phyloP scores from a whole-genome alignment of 139 green algal genomes.

The Chlamydomonas sphaeroides region DNA sequence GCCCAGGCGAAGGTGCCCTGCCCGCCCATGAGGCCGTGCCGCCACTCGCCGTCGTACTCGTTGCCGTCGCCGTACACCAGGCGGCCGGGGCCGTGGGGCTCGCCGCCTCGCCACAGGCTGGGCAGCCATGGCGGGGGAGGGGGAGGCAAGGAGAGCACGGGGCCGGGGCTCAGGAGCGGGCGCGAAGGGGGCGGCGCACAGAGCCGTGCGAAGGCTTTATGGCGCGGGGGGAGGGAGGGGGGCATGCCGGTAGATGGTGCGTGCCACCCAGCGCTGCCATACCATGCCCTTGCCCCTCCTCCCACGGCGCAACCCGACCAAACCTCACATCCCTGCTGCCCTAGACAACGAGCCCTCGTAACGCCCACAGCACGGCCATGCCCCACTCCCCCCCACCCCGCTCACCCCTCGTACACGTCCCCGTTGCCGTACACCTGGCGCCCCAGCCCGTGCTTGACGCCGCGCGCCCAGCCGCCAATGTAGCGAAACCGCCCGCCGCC shows the following conservation, averaged over 20 bases:
- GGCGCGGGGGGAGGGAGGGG: no score
- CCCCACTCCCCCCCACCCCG: no score
- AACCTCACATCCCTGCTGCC: no score
- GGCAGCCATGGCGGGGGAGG: no score
- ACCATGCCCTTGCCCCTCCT: no score
- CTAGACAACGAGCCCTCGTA: no score
- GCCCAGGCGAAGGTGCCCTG: conserved; percentile 91
- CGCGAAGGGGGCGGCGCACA: neutral
- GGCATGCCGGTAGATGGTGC: no score
- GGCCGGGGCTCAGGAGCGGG: neutral
- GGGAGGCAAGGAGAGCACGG: no score
- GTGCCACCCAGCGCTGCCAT: no score
- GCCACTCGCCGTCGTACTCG: conserved; percentile 92
- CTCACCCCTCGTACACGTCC: neutral
- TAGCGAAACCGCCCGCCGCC: conserved; percentile 74
- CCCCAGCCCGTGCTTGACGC: conserved; percentile 85
- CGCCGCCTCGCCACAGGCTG: conserved; percentile 70
- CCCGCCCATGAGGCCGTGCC: conserved; percentile 81
- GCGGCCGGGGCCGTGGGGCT: conserved; percentile 76
- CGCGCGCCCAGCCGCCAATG: conserved; percentile 73
- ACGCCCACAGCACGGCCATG: no score
- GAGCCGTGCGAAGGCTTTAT: no score
- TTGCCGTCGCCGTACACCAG: conserved; percentile 81
- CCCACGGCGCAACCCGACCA: no score
- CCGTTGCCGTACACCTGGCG: conserved; percentile 69